Evolutionary conservation across 2,329 filamentous ascomycete species (phyloP).

Genomic region (Alternaria panax): DNA sequence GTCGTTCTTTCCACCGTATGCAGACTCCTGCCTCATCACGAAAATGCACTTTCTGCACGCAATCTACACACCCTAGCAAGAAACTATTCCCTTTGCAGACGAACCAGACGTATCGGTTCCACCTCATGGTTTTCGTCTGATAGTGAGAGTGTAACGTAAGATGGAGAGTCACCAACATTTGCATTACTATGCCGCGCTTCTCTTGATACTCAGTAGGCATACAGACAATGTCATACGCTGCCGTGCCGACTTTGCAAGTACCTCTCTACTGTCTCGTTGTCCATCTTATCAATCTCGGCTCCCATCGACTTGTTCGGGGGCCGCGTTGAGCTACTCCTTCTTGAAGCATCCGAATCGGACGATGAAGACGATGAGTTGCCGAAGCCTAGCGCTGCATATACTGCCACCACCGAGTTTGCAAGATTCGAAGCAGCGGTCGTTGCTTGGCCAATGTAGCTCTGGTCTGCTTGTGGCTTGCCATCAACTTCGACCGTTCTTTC

Average conservation of each 20-base stretch:
- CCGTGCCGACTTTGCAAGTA: conserved; percentile 31
- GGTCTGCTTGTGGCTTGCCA: conserved; percentile 13
- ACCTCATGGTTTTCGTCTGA: conserved; percentile 43
- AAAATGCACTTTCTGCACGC: background rate
- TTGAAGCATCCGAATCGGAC: conserved; percentile 12
- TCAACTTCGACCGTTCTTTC: background rate
- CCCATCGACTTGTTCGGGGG: conserved; percentile 18
- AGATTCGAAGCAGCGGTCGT: conserved; percentile 24
- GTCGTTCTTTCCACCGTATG: background rate
- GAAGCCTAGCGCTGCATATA: conserved; percentile 41
- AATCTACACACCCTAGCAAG: background rate
- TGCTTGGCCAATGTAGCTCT: conserved; percentile 17
- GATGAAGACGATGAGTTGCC: conserved; percentile 38
- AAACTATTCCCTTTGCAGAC: background rate
- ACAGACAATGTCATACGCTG: conserved; percentile 3
- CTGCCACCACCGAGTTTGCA: conserved; percentile 38
- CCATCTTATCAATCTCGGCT: conserved; percentile 33
- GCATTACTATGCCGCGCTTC: background rate
- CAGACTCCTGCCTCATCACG: background rate
- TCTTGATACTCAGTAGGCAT: background rate
- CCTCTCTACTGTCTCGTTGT: conserved; percentile 32
- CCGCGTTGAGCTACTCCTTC: conserved; percentile 5
- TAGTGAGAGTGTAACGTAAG: background rate
- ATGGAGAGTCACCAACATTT: background rate
- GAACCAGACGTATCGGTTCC: conserved; percentile 60